Conservation (phyloP, 257 asterid species). For the Perilla frutescens region DNA sequence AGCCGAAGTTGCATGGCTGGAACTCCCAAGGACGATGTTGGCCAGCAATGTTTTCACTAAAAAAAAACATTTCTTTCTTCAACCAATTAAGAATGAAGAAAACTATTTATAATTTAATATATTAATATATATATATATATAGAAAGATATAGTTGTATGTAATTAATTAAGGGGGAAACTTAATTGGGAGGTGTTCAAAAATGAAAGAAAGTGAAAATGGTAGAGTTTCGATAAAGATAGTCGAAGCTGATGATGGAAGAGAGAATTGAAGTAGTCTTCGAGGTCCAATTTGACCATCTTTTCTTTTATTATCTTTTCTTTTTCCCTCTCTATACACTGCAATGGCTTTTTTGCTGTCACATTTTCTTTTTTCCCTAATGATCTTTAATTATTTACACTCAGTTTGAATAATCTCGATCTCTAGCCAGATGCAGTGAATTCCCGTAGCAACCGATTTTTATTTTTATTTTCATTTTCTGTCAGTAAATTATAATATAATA, state of each 20-base stretch:
- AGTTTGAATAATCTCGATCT: slow-evolving; percentile 39
- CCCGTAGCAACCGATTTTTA: too few relatives aligned
- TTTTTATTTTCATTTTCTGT: too few relatives aligned
- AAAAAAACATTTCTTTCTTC: not conserved
- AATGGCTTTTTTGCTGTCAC: slow-evolving; percentile 88
- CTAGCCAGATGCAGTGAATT: slow-evolving; percentile 4
- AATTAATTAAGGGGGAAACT: slow-evolving; percentile 16
- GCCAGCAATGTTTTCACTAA: not conserved
- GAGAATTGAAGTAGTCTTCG: slow-evolving; percentile 77
- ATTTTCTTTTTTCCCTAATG: slow-evolving; percentile 45
- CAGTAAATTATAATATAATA: too few relatives aligned
- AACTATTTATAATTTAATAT: not conserved
- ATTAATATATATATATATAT: not conserved
- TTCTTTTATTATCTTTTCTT: slow-evolving; percentile 63
- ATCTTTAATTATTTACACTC: slow-evolving; percentile 33
- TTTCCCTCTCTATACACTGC: slow-evolving; percentile 52
- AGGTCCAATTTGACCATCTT: slow-evolving; percentile 96
- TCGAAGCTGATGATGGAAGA: slow-evolving; percentile 69
- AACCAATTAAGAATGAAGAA: slow-evolving; percentile 1
- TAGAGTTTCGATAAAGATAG: slow-evolving; percentile 89
- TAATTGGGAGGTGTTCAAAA: slow-evolving; percentile 34
- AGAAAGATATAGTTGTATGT: not conserved
- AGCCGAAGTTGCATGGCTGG: slow-evolving; percentile 74
- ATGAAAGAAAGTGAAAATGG: slow-evolving; percentile 53
- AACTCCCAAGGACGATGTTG: slow-evolving; percentile 49